Percentiles rank a stretch among this genome's conserved stretches.
These are phyloP conservation scores for Trichophyton mentagrophytes DNA, from an alignment of 2,329 filamentous ascomycete genomes.

Conservation along the genomic window DNA sequence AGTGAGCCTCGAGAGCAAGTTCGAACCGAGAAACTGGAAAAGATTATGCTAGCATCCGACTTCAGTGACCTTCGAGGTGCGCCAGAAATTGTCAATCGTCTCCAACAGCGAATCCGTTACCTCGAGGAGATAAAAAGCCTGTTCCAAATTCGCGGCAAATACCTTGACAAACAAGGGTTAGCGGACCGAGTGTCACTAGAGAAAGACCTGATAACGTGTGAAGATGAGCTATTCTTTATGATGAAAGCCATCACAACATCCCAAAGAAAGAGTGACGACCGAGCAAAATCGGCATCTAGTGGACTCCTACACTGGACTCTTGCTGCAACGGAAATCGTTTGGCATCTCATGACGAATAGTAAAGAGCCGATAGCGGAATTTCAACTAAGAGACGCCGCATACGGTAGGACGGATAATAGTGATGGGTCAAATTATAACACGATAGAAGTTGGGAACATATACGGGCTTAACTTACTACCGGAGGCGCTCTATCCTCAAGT, in stretches of 20 bases:
- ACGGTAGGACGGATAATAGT: slow-evolving; percentile 90
- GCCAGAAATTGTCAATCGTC: slow-evolving; percentile 77
- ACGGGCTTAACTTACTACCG: slow-evolving; percentile 77
- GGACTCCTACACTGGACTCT: slow-evolving; percentile 86
- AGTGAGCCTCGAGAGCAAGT: slow-evolving; percentile 95
- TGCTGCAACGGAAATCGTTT: slow-evolving; percentile 87
- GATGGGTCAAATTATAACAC: slow-evolving; percentile 94
- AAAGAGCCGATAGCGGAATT: slow-evolving; percentile 84
- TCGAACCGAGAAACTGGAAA: slow-evolving; percentile 85
- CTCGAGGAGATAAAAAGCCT: slow-evolving; percentile 92
- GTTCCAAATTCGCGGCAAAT: slow-evolving; percentile 84
- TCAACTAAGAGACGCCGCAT: slow-evolving; percentile 79
- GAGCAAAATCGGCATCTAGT: slow-evolving; percentile 53
- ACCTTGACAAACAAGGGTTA: slow-evolving; percentile 81
- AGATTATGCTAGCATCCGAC: slow-evolving; percentile 97
- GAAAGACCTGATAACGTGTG: slow-evolving; percentile 73
- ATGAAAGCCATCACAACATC: slow-evolving; percentile 99
- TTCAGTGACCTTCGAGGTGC: slow-evolving; percentile 93
- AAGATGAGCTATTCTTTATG: slow-evolving; percentile 97
- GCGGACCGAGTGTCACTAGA: slow-evolving; percentile 81
- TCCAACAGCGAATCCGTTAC: slow-evolving; percentile 86
- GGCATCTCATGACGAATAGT: slow-evolving; percentile 83
- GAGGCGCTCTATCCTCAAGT: slow-evolving; percentile 93
- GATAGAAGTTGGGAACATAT: slow-evolving; percentile 74
- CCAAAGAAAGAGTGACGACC: slow-evolving; percentile 71